Base-by-base conservation (phyloP, 2,329 filamentous ascomycete genomes). In the Anthostomella pinea region DNA sequence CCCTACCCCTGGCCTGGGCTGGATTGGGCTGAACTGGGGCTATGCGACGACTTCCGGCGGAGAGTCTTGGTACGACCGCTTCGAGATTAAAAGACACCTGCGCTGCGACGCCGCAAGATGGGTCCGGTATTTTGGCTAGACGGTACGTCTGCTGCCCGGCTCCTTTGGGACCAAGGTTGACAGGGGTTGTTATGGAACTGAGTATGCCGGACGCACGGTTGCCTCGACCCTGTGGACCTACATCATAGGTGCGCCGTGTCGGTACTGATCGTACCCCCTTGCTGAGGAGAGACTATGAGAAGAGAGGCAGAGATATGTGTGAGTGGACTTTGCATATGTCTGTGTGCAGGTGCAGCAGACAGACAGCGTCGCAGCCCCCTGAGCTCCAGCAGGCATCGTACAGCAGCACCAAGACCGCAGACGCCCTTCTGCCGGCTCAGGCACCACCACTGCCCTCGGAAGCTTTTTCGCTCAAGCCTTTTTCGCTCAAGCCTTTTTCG, bases 101-200 rank as follows among this genome's bases (percentile, higher is more conserved):
- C 48, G 50, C 46, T 53, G 42, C 45, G 42, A 54, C 50, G 43
- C 42, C 45, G 49, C 39, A 39, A 43, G n/a, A n/a, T n/a, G 39
- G 40, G 38, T 46, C 46, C 46, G 30, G 46, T 44, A 50, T 51
- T 52, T 33, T 52, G 51, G 45, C 46, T 48, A 45, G 48, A 47
- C 39, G 44, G 48, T 49, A 39, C 44, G 33, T n/a, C n/a, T n/a
- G n/a, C n/a, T n/a, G n/a, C n/a, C n/a, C n/a, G n/a, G n/a, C n/a
- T n/a, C n/a, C n/a, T n/a, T n/a, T n/a, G n/a, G n/a, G n/a, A n/a
- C n/a, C n/a, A n/a, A n/a, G n/a, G n/a, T n/a, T n/a, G n/a, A n/a
- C n/a, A n/a, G n/a, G n/a, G n/a, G n/a, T n/a, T n/a, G n/a, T n/a
- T n/a, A n/a, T n/a, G n/a, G n/a, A n/a, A n/a, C n/a, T n/a, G n/a